Percentiles rank a stretch among this genome's conserved stretches.
These are phyloP conservation scores for Chlorella variabilis DNA, from an alignment of 163 green algal genomes.

Conservation along the genomic window DNA sequence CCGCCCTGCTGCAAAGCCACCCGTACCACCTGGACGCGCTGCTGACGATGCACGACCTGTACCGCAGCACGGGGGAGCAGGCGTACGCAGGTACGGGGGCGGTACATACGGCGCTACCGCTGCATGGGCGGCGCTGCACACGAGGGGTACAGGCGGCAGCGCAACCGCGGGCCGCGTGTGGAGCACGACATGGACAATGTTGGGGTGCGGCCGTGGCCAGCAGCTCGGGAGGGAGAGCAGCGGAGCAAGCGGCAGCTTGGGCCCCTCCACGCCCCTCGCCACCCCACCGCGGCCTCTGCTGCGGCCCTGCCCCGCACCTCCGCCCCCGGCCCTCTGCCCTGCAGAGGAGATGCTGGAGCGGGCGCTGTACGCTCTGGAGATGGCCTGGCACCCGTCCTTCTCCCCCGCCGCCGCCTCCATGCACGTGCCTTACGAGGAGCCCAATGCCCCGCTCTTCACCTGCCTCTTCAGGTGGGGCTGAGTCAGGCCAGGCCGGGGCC, in stretches of 20 bases:
- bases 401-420: conserved; percentile 51
- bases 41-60: conserved; percentile 90
- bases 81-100: conserved; percentile 38
- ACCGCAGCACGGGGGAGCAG: conserved; percentile 70
- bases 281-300: too few relatives aligned
- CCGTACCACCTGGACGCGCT: conserved; percentile 95
- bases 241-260: too few relatives aligned
- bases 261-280: too few relatives aligned
- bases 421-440: conserved; percentile 68
- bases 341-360: conserved; percentile 80
- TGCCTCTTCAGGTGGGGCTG: conserved; percentile 75
- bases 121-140: not conserved
- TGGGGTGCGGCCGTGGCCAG: too few relatives aligned
- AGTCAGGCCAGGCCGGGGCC: too few relatives aligned
- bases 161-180: too few relatives aligned
- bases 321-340: too few relatives aligned
- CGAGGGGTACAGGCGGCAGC: too few relatives aligned
- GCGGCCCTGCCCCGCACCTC: too few relatives aligned
- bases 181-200: too few relatives aligned
- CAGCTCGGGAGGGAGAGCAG: too few relatives aligned
- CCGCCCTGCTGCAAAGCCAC: conserved; percentile 68
- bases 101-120: not conserved
- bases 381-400: conserved; percentile 59
- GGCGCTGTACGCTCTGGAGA: conserved; percentile 79
- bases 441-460: conserved; percentile 85